Evolutionary conservation across 257 asterid species (phyloP).

Genomic region (Petrea volubilis): DNA sequence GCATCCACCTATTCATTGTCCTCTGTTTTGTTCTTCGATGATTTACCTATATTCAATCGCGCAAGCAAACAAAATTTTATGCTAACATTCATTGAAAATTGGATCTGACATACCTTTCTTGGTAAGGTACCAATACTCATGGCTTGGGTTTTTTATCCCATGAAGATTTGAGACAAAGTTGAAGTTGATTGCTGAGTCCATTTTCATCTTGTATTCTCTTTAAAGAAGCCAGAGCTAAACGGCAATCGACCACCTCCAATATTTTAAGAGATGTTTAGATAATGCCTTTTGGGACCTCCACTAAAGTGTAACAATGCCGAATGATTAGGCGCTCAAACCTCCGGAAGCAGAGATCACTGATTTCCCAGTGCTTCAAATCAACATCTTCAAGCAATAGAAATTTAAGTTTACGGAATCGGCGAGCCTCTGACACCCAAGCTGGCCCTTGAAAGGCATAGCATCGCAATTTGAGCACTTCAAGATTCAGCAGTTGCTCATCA

Average conservation of each 20-base stretch:
- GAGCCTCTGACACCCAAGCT: background rate
- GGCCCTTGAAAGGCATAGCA: constrained; percentile 18
- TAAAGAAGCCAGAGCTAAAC: background rate
- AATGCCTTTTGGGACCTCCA: background rate
- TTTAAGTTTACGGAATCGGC: background rate
- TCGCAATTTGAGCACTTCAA: constrained; percentile 18
- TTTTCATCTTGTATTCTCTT: background rate
- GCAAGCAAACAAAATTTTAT: too few relatives aligned
- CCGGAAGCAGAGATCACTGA: background rate
- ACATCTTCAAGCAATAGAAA: constrained; percentile 14
- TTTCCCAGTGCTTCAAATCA: constrained; percentile 22
- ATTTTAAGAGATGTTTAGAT: background rate
- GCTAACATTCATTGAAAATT: too few relatives aligned
- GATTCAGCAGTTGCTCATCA: background rate
- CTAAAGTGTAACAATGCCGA: constrained; percentile 15
- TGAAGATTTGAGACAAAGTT: constrained; percentile 6
- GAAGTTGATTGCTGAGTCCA: background rate
- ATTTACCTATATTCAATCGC: too few relatives aligned
- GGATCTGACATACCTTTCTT: too few relatives aligned
- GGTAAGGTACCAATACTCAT: background rate
- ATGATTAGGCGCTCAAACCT: background rate
- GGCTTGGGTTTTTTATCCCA: background rate
- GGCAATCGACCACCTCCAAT: constrained; percentile 19
- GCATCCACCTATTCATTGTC: too few relatives aligned
- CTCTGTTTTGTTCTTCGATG: too few relatives aligned